Evolutionary conservation across 169 alveolate species (phyloP).

Genomic region (Theileria orientalis): DNA sequence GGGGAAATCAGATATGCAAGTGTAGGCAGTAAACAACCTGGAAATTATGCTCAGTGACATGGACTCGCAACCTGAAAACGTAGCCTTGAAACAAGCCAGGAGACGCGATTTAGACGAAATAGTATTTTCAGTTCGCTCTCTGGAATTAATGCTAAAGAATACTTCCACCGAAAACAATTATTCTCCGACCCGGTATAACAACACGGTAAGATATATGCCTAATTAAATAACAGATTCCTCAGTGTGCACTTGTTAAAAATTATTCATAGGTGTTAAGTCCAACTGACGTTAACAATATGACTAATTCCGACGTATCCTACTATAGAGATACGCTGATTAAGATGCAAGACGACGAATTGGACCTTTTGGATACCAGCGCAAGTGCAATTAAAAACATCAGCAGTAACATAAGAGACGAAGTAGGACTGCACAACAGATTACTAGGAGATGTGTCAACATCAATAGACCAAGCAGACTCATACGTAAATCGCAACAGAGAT

Average conservation of each 20-base stretch:
- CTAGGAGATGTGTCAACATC: constrained; percentile 69
- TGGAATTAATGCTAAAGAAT: constrained; percentile 23
- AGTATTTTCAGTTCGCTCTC: constrained; percentile 16
- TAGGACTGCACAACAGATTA: constrained; percentile 66
- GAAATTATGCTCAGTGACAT: constrained; percentile 43
- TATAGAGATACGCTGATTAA: constrained; percentile 68
- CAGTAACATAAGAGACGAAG: constrained; percentile 71
- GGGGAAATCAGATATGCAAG: background rate
- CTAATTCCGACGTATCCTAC: constrained; percentile 23
- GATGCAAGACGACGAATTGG: constrained; percentile 73
- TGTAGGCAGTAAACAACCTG: constrained; percentile 48
- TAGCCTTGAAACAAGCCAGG: background rate
- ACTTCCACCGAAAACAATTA: background rate
- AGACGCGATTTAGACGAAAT: constrained; percentile 36
- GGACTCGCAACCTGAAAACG: constrained; percentile 2
- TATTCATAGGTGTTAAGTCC: background rate
- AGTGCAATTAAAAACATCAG: constrained; percentile 71
- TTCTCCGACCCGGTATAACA: background rate
- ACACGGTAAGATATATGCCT: background rate
- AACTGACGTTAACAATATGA: constrained; percentile 23
- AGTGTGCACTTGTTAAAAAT: background rate
- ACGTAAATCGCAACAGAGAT: constrained; percentile 68
- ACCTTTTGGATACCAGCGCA: constrained; percentile 69
- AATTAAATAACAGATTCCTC: too few relatives aligned
- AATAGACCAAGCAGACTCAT: constrained; percentile 63